These are phyloP conservation scores for Pueraria montana DNA, from an alignment of 306 rosid genomes.

Conservation along the genomic window DNA sequence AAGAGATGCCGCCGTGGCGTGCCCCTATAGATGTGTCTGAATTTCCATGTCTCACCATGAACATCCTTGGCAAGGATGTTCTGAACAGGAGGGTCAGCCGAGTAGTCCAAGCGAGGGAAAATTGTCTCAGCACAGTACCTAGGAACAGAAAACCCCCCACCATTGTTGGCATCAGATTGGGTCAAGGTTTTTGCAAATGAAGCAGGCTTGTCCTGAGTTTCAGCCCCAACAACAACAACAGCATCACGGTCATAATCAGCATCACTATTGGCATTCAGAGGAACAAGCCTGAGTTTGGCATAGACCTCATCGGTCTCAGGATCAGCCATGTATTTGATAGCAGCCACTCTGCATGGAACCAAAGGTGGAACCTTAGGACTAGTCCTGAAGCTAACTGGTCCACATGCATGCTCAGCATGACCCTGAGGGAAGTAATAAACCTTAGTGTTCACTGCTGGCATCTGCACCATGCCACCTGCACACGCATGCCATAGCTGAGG, in stretches of 20 bases:
- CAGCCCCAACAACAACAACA: conserved; percentile 64
- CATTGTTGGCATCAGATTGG: conserved; percentile 97
- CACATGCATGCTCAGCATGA: conserved; percentile 90
- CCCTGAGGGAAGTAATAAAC: conserved; percentile 93
- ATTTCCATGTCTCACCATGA: conserved; percentile 93
- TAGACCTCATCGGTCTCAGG: conserved; percentile 86
- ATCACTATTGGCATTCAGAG: conserved; percentile 54
- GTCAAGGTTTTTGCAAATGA: conserved; percentile 93
- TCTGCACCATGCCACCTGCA: conserved; percentile 97
- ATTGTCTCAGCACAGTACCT: conserved; percentile 93
- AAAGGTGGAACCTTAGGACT: conserved; percentile 67
- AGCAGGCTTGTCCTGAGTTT: conserved; percentile 70
- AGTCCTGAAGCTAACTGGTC: conserved; percentile 68
- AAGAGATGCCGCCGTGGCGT: conserved; percentile 94
- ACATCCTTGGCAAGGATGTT: conserved; percentile 88
- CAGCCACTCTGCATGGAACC: conserved; percentile 69
- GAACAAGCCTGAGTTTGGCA: conserved; percentile 71
- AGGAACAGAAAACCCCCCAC: conserved; percentile 96
- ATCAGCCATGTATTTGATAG: conserved; percentile 87
- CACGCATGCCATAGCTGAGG: conserved; percentile 98
- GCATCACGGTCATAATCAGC: conserved; percentile 56
- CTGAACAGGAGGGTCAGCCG: conserved; percentile 87
- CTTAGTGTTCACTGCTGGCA: conserved; percentile 76
- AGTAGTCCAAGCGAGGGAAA: conserved; percentile 86
- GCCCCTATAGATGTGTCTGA: conserved; percentile 93